phyloP scores from a whole-genome alignment of 164 flowering plant genomes.

The Stephania yunnanensis region DNA sequence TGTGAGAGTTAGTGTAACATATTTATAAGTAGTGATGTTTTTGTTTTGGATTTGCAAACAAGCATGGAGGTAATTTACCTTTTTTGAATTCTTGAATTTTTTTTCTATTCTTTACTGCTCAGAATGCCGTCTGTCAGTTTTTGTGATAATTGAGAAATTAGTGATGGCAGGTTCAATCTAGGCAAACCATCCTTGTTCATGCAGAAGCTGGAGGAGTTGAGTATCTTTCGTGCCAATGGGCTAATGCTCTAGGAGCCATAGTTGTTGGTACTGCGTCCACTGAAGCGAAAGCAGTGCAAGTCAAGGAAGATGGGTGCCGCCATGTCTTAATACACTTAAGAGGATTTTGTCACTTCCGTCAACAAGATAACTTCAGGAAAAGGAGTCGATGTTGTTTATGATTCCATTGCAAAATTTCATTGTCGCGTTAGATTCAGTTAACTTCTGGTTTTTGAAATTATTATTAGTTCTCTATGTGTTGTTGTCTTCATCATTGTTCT shows the following conservation, averaged over 20 bases:
- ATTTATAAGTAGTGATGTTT: no score
- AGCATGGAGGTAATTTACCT: no score
- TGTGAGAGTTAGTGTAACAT: no score
- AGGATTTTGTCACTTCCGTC: conserved; percentile 54
- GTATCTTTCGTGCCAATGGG: conserved; percentile 88
- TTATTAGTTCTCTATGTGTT: no score
- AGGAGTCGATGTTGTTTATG: conserved; percentile 33
- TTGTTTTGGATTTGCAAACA: no score
- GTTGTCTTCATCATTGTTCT: no score
- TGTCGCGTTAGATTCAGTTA: not conserved
- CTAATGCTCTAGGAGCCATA: conserved; percentile 82
- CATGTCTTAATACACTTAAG: conserved; percentile 66
- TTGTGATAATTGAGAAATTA: not conserved
- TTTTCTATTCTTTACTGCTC: not conserved
- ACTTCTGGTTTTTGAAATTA: not conserved
- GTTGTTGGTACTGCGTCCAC: conserved; percentile 92
- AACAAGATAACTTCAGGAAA: conserved; percentile 23
- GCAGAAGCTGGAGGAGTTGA: conserved; percentile 98
- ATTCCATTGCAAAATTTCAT: conserved; percentile 24
- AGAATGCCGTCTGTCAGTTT: not conserved
- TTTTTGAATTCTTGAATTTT: no score
- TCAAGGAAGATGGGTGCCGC: conserved; percentile 76
- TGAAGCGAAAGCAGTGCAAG: conserved; percentile 77
- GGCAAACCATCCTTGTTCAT: conserved; percentile 77
- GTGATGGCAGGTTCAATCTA: conserved; percentile 61